Evolutionary conservation across 352 stramenopile species (phyloP), one percentile per base, ranked within the genome.

Genomic region (Phytophthora aleatoria): DNA sequence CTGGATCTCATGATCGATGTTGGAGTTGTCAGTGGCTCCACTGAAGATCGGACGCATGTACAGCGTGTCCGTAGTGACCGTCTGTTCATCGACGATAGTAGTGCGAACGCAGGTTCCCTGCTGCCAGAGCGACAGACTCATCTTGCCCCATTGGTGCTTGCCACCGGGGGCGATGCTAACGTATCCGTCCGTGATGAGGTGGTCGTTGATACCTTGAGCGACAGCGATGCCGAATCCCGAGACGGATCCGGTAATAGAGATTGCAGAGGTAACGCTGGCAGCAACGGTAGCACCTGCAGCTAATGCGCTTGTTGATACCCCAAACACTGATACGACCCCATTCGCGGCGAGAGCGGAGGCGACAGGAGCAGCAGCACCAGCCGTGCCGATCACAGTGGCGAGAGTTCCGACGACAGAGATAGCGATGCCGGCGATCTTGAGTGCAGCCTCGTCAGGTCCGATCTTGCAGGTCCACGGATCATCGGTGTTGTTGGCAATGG

Each of bases 31-130:
- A 3, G 69, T 73, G 24, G 71, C 58, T n/a, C 76, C 73, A 27
- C 73, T 81, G 67, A 87, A 87, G 66, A 84, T 84, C 27, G 73
- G 76, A 41, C 73, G 73, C 75, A 83, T 82, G 71, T 83, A 83
- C 6, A 84, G 20, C 44, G 70, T 79, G 56, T 77, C 64, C 6
- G 67, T 77, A 0, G 60, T 71, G 26, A 87, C 73, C 1, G 72
- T 75, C 7, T 57, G 50, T 41, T 81, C 64, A 50, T 83, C 57
- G 24, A 73, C 49, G 58, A 79, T 74, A 27, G 60, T 71, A 13
- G 77, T 81, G 47, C 68, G 70, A 2, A 82, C 64, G 38, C 77
- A 83, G 0, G 70, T 81, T 31, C 67, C 74, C 36, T 87, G 77
- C 41, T 84, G 75, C 77, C 74, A 84, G 1, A 83, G 71, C 42